Conservation (phyloP, 345 rosid species). For the Litchi chinensis region DNA sequence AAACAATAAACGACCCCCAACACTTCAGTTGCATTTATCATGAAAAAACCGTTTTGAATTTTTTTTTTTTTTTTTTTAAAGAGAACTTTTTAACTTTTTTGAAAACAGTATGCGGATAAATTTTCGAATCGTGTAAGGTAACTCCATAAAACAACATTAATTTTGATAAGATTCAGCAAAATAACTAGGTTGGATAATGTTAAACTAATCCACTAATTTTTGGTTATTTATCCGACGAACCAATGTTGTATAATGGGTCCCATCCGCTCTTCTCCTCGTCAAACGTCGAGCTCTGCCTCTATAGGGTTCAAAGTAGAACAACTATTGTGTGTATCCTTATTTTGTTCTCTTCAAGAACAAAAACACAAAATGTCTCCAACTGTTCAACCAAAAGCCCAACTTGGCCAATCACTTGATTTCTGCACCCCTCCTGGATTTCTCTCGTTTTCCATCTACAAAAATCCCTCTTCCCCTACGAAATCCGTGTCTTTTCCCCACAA, state of each 20-base stretch:
- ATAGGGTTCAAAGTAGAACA: background rate
- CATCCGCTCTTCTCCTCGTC: background rate
- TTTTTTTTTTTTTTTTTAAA: too few species aligned
- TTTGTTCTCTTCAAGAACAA: background rate
- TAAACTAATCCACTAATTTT: too few species aligned
- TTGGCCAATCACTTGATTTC: conserved; percentile 20
- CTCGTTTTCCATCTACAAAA: conserved; percentile 20
- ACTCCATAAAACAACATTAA: too few species aligned
- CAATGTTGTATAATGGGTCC: background rate
- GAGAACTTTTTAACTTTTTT: too few species aligned
- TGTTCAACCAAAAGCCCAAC: conserved; percentile 30
- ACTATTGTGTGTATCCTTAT: background rate
- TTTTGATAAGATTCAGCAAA: too few species aligned
- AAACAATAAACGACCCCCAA: too few species aligned
- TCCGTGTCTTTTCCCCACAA: conserved; percentile 18
- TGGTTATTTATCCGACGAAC: too few species aligned
- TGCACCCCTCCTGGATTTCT: conserved; percentile 16
- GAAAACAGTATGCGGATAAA: too few species aligned
- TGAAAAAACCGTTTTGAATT: too few species aligned
- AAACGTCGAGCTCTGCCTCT: background rate
- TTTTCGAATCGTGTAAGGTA: too few species aligned
- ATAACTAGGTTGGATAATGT: too few species aligned
- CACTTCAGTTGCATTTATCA: too few species aligned
- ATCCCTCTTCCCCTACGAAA: conserved; percentile 17
- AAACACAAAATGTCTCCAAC: conserved; percentile 11